Base-by-base conservation (phyloP, 1,139 yeast genomes). In the Arxiozyma slooffiae region DNA sequence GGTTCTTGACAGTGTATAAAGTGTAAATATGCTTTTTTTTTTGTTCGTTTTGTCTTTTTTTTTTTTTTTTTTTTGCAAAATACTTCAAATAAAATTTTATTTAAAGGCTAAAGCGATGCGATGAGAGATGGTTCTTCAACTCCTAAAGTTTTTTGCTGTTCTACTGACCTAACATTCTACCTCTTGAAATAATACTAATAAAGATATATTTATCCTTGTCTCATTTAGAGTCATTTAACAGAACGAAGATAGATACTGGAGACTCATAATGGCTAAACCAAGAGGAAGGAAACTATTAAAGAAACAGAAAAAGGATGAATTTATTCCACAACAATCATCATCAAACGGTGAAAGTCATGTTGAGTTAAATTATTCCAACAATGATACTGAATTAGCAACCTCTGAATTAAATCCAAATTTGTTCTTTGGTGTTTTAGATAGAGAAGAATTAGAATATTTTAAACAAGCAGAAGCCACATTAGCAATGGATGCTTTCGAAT, bases 401-500 rank as follows among this genome's bases (percentile, higher is more conserved):
- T 16, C 22, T 21, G 18, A 18, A 11, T 37, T 46, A 16, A 39
- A 41, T 22, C 24, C 51, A 9, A 52, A 55, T 21, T 73, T 82
- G 41, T 92, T 90, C 64, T 90, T 82, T 67, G 97, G 97, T 22
- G 75, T 90, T 40, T 85, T 92, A 16, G 96, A 88, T 65, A 70
- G 89, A 9, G 77, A 80, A 46, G 97, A 92, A 67, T 69, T 87
- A 46, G 96, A 88, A 57, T 92, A 92, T 67, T 92, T 90, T 72
- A 87, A 87, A 62, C 89, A 83, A 63, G 96, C 97, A 0, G 97
- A 90, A 67, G 79, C 90, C 8, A 85, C 95, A 0, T 72, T 92
- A 48, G 82, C 89, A 48, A 78, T 88, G 44, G 81, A 89, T 67
- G 84, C 95, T 0, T 88, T 92, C 64, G 88, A 80, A 39, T 72